Percentiles rank a stretch among this genome's conserved stretches.
These are phyloP conservation scores for Medakamo hakoo DNA, from an alignment of 139 green algal species.

Conservation along the genomic window DNA sequence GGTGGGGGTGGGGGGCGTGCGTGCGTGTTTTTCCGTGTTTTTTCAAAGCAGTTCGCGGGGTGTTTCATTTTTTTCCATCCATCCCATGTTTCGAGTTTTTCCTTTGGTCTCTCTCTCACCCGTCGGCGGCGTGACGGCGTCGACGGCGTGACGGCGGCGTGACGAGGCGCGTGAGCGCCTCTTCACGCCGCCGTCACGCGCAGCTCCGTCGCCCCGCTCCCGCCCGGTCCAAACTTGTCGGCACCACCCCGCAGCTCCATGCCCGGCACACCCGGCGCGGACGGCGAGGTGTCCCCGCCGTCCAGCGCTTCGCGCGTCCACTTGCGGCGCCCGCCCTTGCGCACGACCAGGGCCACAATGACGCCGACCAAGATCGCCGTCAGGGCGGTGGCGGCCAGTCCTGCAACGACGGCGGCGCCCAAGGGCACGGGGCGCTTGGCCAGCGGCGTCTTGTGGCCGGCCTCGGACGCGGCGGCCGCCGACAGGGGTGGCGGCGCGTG, in stretches of 20 bases:
- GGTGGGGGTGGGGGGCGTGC: not conserved
- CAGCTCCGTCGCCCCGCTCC: not conserved
- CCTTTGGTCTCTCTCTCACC: no score
- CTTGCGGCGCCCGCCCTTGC: no score
- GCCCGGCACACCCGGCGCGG: no score
- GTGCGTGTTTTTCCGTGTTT: not conserved
- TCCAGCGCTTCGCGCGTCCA: not conserved
- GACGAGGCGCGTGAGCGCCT: no score
- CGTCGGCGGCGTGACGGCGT: no score
- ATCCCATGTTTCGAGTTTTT: no score
- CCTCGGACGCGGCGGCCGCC: not conserved
- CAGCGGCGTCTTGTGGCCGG: not conserved
- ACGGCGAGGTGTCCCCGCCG: not conserved
- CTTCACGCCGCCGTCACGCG: not conserved
- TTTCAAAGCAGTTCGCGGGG: not conserved
- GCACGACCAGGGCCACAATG: not conserved
- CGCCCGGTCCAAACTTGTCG: not conserved
- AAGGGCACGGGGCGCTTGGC: not conserved
- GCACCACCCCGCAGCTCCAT: not conserved
- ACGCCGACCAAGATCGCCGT: not conserved
- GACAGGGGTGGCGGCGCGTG: not conserved
- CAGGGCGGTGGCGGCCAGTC: not conserved
- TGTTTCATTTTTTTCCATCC: not conserved
- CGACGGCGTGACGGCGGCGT: no score
- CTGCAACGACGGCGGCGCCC: not conserved